A percentile compares a stretch with the other conserved stretches of the same genome.
Conservation (phyloP, 805 yeast genomes). For the Wickerhamiella qilinensis region DNA sequence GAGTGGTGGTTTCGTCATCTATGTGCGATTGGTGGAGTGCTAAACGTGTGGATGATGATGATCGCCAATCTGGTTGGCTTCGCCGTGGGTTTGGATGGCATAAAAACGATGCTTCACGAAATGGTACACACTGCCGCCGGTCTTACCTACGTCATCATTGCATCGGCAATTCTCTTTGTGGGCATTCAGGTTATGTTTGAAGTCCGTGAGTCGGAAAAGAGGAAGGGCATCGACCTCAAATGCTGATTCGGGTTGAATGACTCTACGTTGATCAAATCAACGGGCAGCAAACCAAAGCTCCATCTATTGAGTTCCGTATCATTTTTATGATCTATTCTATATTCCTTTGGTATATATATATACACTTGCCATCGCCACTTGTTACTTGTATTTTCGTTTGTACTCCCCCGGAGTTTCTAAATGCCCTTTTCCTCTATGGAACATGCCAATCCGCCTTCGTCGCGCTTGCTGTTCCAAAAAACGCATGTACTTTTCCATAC, state of each 20-base stretch:
- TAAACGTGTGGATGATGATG: constrained; percentile 96
- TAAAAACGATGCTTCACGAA: constrained; percentile 42
- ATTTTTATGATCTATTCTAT: no score
- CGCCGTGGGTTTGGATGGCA: constrained; percentile 83
- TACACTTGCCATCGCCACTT: no score
- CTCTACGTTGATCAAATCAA: no score
- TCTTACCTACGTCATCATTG: constrained; percentile 36
- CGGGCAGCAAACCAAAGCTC: no score
- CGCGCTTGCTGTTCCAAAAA: constrained; percentile 47
- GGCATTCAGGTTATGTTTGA: constrained; percentile 93
- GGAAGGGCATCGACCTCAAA: constrained; percentile 67
- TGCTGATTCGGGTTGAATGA: no score
- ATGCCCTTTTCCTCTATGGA: constrained; percentile 34
- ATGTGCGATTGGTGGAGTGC: constrained; percentile 77
- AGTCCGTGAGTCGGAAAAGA: constrained; percentile 66
- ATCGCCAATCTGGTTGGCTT: constrained; percentile 90
- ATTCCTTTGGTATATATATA: no score
- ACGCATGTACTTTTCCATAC: constrained; percentile 44
- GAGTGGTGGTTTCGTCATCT: constrained; percentile 62
- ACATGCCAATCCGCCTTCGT: constrained; percentile 43
- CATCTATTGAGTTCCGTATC: no score
- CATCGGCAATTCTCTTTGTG: constrained; percentile 55
- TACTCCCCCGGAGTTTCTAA: constrained; percentile 66
- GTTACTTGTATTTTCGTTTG: constrained; percentile 24
- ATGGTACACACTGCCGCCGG: constrained; percentile 65